These are phyloP conservation scores for Eremochloa ophiuroides DNA, from an alignment of 176 grass and related monocot species.

Conservation along the genomic window DNA sequence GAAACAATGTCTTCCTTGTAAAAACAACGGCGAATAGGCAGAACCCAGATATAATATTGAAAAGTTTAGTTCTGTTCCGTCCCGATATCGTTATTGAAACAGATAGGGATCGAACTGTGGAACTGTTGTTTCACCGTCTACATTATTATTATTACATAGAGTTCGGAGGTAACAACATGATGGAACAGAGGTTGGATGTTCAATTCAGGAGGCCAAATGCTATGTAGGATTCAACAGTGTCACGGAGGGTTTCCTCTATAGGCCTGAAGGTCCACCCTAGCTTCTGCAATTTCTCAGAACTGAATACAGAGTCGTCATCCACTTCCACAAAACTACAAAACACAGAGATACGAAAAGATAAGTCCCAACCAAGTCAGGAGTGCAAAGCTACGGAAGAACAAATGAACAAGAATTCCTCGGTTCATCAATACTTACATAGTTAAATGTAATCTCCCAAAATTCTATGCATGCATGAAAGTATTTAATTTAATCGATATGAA, in stretches of 20 bases:
- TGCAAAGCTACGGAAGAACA: neutral
- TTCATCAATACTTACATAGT: too few relatives aligned
- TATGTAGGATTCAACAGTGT: conserved; percentile 43
- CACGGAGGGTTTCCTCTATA: conserved; percentile 29
- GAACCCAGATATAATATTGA: too few relatives aligned
- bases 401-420: neutral
- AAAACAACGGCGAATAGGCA: too few relatives aligned
- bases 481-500: too few relatives aligned
- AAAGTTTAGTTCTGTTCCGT: too few relatives aligned
- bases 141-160: neutral
- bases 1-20: too few relatives aligned
- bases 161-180: neutral
- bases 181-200: neutral
- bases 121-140: neutral
- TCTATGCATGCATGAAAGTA: too few relatives aligned
- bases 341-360: neutral
- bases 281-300: conserved; percentile 34
- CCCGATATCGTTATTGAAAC: too few relatives aligned
- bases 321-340: conserved; percentile 35
- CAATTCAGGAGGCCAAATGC: conserved; percentile 26
- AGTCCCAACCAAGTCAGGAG: too few relatives aligned
- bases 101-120: too few relatives aligned
- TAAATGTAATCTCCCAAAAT: too few relatives aligned
- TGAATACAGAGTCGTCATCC: neutral
- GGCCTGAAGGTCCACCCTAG: conserved; percentile 43